phyloP scores from a whole-genome alignment of 106 monocot genomes.

The Iris macrosiphon region DNA sequence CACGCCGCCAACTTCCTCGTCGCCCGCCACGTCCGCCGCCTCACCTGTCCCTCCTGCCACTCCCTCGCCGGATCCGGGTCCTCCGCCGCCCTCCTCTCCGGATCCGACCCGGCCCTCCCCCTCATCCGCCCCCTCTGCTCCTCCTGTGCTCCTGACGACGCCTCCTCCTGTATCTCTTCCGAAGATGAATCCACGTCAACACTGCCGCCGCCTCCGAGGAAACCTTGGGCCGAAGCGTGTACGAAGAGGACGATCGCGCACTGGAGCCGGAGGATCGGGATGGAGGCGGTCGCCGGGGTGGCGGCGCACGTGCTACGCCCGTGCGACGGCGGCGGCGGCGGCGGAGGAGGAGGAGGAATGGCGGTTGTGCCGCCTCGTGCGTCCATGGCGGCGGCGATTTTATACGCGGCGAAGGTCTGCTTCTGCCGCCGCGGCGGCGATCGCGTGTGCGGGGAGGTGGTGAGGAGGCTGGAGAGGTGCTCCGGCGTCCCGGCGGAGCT shows the following conservation, averaged over 20 bases:
- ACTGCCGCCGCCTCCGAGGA: too few species aligned
- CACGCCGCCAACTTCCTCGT: constrained; percentile 44
- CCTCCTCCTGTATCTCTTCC: constrained; percentile 27
- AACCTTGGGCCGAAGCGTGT: too few species aligned
- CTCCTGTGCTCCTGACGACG: constrained; percentile 8
- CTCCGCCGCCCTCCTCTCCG: too few species aligned
- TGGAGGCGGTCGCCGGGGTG: too few species aligned
- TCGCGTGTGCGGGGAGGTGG: constrained; percentile 1
- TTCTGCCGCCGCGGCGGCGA: too few species aligned
- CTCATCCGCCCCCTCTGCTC: constrained; percentile 25
- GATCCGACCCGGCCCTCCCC: constrained; percentile 6
- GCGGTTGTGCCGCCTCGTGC: constrained; percentile 6
- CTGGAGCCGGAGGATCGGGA: constrained; percentile 30
- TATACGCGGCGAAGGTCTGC: too few species aligned
- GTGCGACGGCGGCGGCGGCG: constrained; percentile 13
- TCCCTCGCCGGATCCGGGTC: too few species aligned
- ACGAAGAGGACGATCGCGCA: too few species aligned
- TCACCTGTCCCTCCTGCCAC: constrained; percentile 12
- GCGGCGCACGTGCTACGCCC: too few species aligned
- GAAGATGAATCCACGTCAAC: constrained; percentile 27
- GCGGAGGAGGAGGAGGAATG: not conserved
- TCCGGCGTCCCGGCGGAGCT: constrained; percentile 43
- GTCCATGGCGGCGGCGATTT: constrained; percentile 46
- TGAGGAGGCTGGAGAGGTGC: constrained; percentile 28
- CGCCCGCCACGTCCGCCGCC: constrained; percentile 28